phyloP scores from a whole-genome alignment of 495 filamentous ascomycete genomes.

The Stereocaulon alpinum region DNA sequence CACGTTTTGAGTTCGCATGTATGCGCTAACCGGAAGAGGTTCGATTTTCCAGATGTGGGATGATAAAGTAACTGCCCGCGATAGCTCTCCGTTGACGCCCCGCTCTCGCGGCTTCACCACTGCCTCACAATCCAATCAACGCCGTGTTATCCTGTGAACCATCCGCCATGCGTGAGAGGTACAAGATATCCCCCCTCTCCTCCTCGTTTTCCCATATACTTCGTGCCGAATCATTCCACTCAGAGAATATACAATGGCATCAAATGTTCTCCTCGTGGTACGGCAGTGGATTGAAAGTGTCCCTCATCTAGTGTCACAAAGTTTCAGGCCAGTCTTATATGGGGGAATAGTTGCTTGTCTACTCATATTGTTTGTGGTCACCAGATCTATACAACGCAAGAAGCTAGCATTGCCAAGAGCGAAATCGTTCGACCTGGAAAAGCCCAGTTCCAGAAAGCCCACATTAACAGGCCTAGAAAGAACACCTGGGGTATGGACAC shows the following conservation, averaged over 20 bases:
- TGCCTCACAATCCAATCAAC: not conserved
- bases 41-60: conserved; percentile 15
- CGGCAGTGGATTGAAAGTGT: not conserved
- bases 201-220: not conserved
- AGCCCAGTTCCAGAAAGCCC: conserved; percentile 11
- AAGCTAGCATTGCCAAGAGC: conserved; percentile 5
- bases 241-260: not conserved
- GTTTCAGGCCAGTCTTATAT: conserved; percentile 6
- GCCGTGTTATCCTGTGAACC: not conserved
- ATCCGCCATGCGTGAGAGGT: not conserved
- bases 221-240: too few species aligned
- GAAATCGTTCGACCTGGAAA: conserved; percentile 18
- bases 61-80: conserved; percentile 2
- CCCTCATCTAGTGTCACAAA: not conserved
- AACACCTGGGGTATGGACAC: conserved; percentile 50
- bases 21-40: conserved; percentile 15
- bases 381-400: conserved; percentile 4
- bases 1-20: not conserved
- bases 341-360: conserved; percentile 8
- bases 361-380: conserved; percentile 11
- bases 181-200: not conserved
- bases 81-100: not conserved
- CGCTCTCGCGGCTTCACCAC: not conserved
- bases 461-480: conserved; percentile 15
- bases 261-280: not conserved